These are phyloP conservation scores for Gnaphalium uliginosum DNA, from an alignment of 129 eudicot genomes.

Conservation along the genomic window DNA sequence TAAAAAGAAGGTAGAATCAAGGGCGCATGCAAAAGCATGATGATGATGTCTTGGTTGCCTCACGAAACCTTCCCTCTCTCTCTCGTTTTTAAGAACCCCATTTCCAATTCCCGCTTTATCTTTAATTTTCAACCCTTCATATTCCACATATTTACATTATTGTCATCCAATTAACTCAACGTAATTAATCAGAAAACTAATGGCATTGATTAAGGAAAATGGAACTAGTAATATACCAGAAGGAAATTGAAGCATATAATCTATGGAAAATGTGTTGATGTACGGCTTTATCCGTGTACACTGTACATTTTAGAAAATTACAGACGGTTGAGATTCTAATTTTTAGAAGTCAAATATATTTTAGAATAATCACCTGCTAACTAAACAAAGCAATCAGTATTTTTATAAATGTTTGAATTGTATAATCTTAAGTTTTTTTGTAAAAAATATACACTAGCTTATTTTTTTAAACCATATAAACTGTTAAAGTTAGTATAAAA, in stretches of 20 bases:
- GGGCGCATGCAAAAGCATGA: constrained; percentile 77
- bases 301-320: too few relatives aligned
- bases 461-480: too few relatives aligned
- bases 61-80: constrained; percentile 35
- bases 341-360: too few relatives aligned
- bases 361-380: too few relatives aligned
- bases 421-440: neutral
- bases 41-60: constrained; percentile 64
- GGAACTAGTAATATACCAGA: neutral
- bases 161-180: constrained; percentile 6
- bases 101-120: constrained; percentile 9
- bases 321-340: too few relatives aligned
- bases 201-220: neutral
- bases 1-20: constrained; percentile 26
- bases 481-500: too few relatives aligned
- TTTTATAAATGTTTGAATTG: too few relatives aligned
- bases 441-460: too few relatives aligned
- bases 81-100: constrained; percentile 15
- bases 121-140: constrained; percentile 5
- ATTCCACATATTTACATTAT: constrained; percentile 5
- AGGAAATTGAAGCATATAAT: too few relatives aligned
- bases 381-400: too few relatives aligned
- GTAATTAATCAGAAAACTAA: neutral
- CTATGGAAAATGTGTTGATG: too few relatives aligned
- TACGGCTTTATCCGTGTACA: too few relatives aligned